Evolutionary conservation across 768 basidiomycete genomes (phyloP), one percentile per base, ranked within the genome.

Genomic region (Polyporus arcularius): DNA sequence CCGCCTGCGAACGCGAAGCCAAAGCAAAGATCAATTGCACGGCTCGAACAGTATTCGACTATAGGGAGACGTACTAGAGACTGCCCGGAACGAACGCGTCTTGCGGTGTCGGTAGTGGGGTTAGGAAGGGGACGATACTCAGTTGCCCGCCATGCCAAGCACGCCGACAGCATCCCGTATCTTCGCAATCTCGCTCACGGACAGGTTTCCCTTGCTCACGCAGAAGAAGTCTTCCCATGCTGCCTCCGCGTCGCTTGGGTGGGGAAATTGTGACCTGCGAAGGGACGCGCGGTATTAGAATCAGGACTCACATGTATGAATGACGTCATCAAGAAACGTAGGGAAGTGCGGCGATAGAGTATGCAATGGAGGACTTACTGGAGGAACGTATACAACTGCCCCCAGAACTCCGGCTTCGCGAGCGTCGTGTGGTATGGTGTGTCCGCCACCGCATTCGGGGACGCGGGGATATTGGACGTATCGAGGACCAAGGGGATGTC

Each of bases 171-270:
- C 79, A 72, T 98, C 96, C 50, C 96, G 83, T 67, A 98, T 94
- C 79, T 85, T 91, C 14, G 96, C 96, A 58, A 97, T 92, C 71
- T 98, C 92, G 61, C 80, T 86, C 0, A 93, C 86, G 16, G 85
- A 90, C 68, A 99, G 80, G 30, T 82, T 82, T 7, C 85, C 88
- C 71, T 96, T 96, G 72, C 86, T 87, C 0, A 88, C 90, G 18
- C 85, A 78, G 65, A 98, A 82, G 76, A 94, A 96, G 57, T 88
- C 86, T 74, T 98, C 96, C 75, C 93, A 98, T 0, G 88, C 91
- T 15, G 75, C 72, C 32, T 85, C 78, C 1, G 85, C 85, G 65
- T 96, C 94, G 40, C 78, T 73, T 30, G 83, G 81, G 38, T 80
- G 82, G 26, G 77, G 67, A 64, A 92, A 92, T 70, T 93, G 84